Conservation (phyloP, 1,284 basidiomycete genomes). For the Stereum hirsutum region DNA sequence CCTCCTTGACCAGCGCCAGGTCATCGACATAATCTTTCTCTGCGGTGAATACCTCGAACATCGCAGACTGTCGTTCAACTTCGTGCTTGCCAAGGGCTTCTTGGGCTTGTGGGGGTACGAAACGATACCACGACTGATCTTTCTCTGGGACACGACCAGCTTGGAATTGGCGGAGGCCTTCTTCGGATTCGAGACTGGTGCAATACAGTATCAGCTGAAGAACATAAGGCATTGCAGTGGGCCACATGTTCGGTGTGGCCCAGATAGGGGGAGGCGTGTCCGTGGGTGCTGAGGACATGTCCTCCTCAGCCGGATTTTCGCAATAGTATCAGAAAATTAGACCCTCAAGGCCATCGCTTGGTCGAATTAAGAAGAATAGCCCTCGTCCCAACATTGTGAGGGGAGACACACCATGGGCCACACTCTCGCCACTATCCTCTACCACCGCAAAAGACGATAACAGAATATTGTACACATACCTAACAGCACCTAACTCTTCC, state of each 20-base stretch:
- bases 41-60: conserved; percentile 78
- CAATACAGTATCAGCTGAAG: neutral
- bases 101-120: conserved; percentile 61
- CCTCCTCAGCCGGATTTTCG: too few species aligned
- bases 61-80: conserved; percentile 69
- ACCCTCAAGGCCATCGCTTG: too few species aligned
- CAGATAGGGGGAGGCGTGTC: too few species aligned
- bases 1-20: conserved; percentile 58
- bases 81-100: conserved; percentile 63
- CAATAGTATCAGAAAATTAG: too few species aligned
- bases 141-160: conserved; percentile 44
- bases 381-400: too few species aligned
- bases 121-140: conserved; percentile 69
- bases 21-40: conserved; percentile 77
- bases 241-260: too few species aligned
- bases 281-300: too few species aligned
- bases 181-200: conserved; percentile 48
- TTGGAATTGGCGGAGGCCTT: conserved; percentile 57
- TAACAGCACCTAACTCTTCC: conserved; percentile 36
- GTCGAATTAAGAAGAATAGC: too few species aligned
- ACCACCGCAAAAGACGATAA: too few species aligned
- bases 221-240: too few species aligned
- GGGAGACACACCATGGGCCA: too few species aligned
- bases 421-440: too few species aligned
- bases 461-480: conserved; percentile 43